Percentiles rank a stretch among this genome's conserved stretches.
Evolutionary conservation across 1,139 yeast species (phyloP).

Genomic region (Taiozyma onychis): DNA sequence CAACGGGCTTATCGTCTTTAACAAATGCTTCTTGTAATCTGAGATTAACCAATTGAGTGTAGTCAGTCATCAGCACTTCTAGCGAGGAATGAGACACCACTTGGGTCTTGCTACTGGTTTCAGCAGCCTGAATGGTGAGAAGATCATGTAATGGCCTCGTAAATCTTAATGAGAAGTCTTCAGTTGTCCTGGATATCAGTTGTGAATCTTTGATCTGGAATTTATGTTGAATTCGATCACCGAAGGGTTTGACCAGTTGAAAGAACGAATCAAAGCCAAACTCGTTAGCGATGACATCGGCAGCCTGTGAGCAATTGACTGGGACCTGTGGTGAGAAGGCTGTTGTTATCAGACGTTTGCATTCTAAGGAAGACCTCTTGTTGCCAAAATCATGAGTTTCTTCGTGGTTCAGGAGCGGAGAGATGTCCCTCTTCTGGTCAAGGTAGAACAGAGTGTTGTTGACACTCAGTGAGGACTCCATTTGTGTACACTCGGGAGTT

Average conservation of each 20-base stretch:
- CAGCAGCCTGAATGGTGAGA: slow-evolving; percentile 23
- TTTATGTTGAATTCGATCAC: slow-evolving; percentile 33
- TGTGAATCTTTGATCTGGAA: slow-evolving; percentile 36
- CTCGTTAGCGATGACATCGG: slow-evolving; percentile 41
- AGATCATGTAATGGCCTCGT: slow-evolving; percentile 39
- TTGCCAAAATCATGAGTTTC: slow-evolving; percentile 5
- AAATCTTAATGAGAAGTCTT: slow-evolving; percentile 35
- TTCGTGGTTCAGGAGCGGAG: slow-evolving; percentile 11
- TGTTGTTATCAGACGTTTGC: slow-evolving; percentile 26
- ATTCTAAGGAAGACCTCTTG: slow-evolving; percentile 20
- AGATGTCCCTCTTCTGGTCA: slow-evolving; percentile 13
- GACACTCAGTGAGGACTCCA: slow-evolving; percentile 16
- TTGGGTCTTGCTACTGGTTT: slow-evolving; percentile 18
- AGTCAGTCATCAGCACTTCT: slow-evolving; percentile 28
- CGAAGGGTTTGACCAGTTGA: slow-evolving; percentile 36
- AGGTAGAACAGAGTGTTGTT: slow-evolving; percentile 17
- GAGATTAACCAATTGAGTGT: slow-evolving; percentile 28
- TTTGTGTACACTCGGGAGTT: background rate
- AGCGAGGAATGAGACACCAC: slow-evolving; percentile 28
- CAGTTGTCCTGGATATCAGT: slow-evolving; percentile 22
- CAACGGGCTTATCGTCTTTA: slow-evolving; percentile 19
- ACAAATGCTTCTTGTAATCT: slow-evolving; percentile 27
- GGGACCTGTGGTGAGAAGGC: slow-evolving; percentile 57
- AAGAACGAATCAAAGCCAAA: slow-evolving; percentile 31
- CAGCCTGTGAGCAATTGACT: slow-evolving; percentile 45